Conservation (phyloP, 768 basidiomycete genomes). For the Kwoniella mangroviensis region DNA sequence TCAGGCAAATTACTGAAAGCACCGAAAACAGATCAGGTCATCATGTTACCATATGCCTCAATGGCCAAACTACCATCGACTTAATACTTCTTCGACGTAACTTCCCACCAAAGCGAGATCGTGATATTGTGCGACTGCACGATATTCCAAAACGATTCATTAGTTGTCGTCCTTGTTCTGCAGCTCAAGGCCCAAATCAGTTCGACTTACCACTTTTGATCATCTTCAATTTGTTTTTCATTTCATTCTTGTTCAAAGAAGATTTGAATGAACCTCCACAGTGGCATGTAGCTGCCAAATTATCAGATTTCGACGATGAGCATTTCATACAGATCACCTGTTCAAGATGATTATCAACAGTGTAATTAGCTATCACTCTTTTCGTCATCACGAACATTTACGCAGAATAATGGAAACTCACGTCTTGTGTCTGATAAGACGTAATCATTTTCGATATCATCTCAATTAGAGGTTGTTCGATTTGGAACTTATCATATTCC, state of each 20-base stretch:
- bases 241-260: constrained; percentile 73
- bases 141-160: not conserved
- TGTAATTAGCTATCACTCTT: too few relatives aligned
- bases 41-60: not conserved
- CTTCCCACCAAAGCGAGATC: constrained; percentile 50
- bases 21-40: not conserved
- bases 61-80: constrained; percentile 40
- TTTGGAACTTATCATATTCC: constrained; percentile 84
- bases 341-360: too few relatives aligned
- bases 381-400: not conserved
- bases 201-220: constrained; percentile 65
- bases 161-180: too few relatives aligned
- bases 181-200: not conserved
- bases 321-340: constrained; percentile 80
- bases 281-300: constrained; percentile 78
- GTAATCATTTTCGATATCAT: constrained; percentile 72
- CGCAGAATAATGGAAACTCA: constrained; percentile 33
- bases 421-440: constrained; percentile 82
- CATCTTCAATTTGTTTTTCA: constrained; percentile 73
- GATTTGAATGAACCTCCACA: constrained; percentile 86
- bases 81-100: constrained; percentile 47
- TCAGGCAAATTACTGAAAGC: not conserved
- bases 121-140: constrained; percentile 55
- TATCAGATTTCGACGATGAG: constrained; percentile 86
- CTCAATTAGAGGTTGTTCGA: constrained; percentile 84